Evolutionary conservation across 163 green algal species (phyloP).

Genomic region (Scenedesmus sp.): DNA sequence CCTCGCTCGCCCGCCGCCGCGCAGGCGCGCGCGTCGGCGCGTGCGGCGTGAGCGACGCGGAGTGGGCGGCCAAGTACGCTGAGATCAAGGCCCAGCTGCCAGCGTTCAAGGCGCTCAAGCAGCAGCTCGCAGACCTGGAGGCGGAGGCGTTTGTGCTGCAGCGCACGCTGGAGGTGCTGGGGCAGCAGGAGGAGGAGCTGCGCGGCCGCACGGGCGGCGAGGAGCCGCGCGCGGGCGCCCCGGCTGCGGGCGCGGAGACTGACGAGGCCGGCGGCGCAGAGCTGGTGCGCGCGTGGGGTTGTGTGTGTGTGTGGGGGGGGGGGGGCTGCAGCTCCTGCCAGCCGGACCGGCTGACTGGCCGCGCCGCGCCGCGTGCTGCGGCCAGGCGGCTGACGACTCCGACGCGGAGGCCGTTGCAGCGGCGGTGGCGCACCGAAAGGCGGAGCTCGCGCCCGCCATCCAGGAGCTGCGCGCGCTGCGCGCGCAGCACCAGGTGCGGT

Average conservation of each 20-base stretch:
- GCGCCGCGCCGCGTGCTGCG: background rate
- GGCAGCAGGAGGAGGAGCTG: constrained; percentile 50
- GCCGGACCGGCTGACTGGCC: no score
- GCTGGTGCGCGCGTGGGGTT: no score
- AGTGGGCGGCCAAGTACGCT: constrained; percentile 69
- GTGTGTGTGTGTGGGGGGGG: background rate
- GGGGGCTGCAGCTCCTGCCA: background rate
- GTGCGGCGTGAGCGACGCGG: constrained; percentile 65
- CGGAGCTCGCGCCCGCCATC: constrained; percentile 66
- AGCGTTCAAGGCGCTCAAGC: constrained; percentile 49
- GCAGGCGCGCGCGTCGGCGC: no score
- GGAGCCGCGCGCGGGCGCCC: constrained; percentile 60
- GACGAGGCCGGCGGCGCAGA: background rate
- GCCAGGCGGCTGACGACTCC: background rate
- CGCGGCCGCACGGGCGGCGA: constrained; percentile 40
- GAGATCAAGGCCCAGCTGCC: constrained; percentile 65
- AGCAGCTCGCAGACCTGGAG: constrained; percentile 36
- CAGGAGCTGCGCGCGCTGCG: constrained; percentile 65
- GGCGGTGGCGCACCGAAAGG: constrained; percentile 69
- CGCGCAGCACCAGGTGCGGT: constrained; percentile 54
- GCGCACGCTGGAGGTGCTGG: constrained; percentile 65
- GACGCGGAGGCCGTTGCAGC: constrained; percentile 68
- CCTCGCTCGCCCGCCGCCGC: no score
- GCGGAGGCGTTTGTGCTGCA: constrained; percentile 60
- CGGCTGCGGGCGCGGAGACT: constrained; percentile 24